Evolutionary conservation across 768 basidiomycete genomes (phyloP).

Genomic region (Pisolithus albus): DNA sequence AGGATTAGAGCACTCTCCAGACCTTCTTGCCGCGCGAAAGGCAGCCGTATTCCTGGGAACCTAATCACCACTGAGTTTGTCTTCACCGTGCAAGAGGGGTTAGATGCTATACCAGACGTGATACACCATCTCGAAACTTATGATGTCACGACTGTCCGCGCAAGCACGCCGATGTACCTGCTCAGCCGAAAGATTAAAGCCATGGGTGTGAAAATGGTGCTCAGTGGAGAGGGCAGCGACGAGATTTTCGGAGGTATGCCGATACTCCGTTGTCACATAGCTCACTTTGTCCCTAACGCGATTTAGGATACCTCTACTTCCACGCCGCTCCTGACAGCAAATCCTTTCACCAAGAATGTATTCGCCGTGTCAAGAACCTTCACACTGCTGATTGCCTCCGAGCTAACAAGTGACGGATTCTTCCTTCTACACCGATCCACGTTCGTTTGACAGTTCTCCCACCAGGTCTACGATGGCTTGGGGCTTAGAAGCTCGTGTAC

Average conservation of each 20-base stretch:
- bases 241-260: constrained; percentile 87
- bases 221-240: constrained; percentile 95
- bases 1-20: constrained; percentile 91
- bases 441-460: constrained; percentile 3
- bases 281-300: constrained; percentile 1
- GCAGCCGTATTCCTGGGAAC: constrained; percentile 92
- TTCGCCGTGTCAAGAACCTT: constrained; percentile 93
- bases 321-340: constrained; percentile 87
- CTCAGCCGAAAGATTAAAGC: constrained; percentile 98
- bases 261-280: constrained; percentile 3
- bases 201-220: constrained; percentile 99
- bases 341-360: constrained; percentile 92
- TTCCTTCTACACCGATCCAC: background rate
- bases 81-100: constrained; percentile 95
- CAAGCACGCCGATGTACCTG: constrained; percentile 98
- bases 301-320: constrained; percentile 93
- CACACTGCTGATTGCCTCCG: constrained; percentile 96
- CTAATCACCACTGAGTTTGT: constrained; percentile 94
- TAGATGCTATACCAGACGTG: constrained; percentile 95
- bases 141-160: constrained; percentile 97
- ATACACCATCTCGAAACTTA: constrained; percentile 98
- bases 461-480: constrained; percentile 96
- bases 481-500: constrained; percentile 97
- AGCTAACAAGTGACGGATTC: constrained; percentile 81
- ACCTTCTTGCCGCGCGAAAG: constrained; percentile 88